Conservation (phyloP, 2,329 filamentous ascomycete genomes). For the Camillea tinctor region DNA sequence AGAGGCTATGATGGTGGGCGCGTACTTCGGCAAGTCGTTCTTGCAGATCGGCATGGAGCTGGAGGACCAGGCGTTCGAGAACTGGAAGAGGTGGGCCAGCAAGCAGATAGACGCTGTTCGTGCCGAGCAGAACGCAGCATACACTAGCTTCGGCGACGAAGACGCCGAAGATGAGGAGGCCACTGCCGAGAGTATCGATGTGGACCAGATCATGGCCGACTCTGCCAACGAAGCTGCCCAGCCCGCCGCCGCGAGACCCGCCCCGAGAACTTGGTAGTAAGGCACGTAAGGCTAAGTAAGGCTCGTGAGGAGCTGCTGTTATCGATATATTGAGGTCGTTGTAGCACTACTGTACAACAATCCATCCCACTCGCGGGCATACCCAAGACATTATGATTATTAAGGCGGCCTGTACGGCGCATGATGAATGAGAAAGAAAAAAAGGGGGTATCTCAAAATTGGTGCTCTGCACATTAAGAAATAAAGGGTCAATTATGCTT, state of each 20-base stretch:
- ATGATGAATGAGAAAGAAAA: neutral
- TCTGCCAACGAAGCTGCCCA: too few relatives aligned
- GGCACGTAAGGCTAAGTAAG: neutral
- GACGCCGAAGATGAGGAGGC: slow-evolving; percentile 18
- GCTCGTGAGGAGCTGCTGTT: neutral
- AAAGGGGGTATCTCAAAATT: slow-evolving; percentile 3
- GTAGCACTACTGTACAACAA: slow-evolving; percentile 29
- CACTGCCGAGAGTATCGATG: neutral
- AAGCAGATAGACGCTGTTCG: slow-evolving; percentile 25
- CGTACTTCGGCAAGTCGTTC: slow-evolving; percentile 78
- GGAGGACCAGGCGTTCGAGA: slow-evolving; percentile 76
- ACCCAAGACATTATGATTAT: slow-evolving; percentile 6
- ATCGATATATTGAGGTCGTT: slow-evolving; percentile 16
- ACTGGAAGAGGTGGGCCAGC: slow-evolving; percentile 63
- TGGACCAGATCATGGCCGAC: slow-evolving; percentile 11
- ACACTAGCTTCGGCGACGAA: slow-evolving; percentile 24
- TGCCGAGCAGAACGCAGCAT: slow-evolving; percentile 25
- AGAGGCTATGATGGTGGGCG: slow-evolving; percentile 81
- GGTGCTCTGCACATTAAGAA: slow-evolving; percentile 4
- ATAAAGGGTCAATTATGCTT: slow-evolving; percentile 1
- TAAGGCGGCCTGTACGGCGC: neutral
- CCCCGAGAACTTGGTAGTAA: too few relatives aligned
- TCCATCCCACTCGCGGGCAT: slow-evolving; percentile 13
- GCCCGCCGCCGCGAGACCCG: too few relatives aligned
- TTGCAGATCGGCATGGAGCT: slow-evolving; percentile 77